These are phyloP conservation scores for Achaetomium macrosporum DNA, from an alignment of 2,329 filamentous ascomycete genomes.

Conservation along the genomic window DNA sequence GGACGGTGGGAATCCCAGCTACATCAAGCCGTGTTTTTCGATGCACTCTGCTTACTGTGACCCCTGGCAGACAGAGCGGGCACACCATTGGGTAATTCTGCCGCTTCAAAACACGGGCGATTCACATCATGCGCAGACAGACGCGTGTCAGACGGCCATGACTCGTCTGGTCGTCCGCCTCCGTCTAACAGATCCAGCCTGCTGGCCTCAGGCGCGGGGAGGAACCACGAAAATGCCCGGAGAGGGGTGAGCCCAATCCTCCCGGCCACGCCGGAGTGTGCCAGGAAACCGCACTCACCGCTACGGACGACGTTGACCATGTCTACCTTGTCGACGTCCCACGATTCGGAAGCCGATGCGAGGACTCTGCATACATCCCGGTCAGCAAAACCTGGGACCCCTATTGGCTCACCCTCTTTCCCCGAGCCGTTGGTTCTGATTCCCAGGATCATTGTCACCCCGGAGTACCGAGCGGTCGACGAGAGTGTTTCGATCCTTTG, in stretches of 20 bases:
- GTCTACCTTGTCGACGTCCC: constrained; percentile 1
- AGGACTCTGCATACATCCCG: background rate
- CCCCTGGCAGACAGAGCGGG: background rate
- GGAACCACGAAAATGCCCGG: background rate
- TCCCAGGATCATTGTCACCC: constrained; percentile 39
- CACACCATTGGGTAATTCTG: background rate
- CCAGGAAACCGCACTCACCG: background rate
- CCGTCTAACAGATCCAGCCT: background rate
- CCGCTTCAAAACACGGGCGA: constrained; percentile 4
- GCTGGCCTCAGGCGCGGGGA: background rate
- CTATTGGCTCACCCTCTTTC: background rate
- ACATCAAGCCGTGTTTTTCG: background rate
- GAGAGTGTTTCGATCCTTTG: constrained; percentile 36
- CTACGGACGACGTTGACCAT: constrained; percentile 12
- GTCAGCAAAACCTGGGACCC: background rate
- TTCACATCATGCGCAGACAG: constrained; percentile 6
- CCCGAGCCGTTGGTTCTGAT: constrained; percentile 30
- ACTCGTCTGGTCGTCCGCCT: background rate
- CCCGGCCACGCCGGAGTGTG: background rate
- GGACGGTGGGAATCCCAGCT: constrained; percentile 3
- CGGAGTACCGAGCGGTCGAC: constrained; percentile 35
- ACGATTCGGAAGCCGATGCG: background rate
- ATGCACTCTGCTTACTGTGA: constrained; percentile 9
- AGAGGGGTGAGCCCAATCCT: background rate
- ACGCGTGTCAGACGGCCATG: background rate